A percentile compares a stretch with the other conserved stretches of the same genome.
Evolutionary conservation across 2,329 filamentous ascomycete species (phyloP).

Genomic region (Calonectria honghensis): DNA sequence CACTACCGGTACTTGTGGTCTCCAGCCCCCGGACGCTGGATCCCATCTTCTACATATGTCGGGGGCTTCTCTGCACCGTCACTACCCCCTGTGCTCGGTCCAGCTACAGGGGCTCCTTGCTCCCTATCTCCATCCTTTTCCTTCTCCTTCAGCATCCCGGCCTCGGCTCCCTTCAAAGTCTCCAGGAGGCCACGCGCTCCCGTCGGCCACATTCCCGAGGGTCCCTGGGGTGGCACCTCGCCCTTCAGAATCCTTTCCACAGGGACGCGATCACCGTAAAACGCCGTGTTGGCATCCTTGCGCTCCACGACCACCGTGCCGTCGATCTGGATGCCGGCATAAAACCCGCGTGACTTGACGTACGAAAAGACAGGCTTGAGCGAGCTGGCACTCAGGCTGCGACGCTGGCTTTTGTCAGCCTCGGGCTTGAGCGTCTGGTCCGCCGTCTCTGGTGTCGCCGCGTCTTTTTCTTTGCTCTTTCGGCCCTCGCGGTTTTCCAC

Average conservation of each 20-base stretch:
- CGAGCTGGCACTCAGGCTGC: conserved; percentile 55
- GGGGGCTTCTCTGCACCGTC: conserved; percentile 45
- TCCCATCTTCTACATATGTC: conserved; percentile 52
- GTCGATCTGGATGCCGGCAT: conserved; percentile 90
- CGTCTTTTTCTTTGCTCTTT: conserved; percentile 67
- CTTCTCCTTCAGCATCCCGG: conserved; percentile 51
- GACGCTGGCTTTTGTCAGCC: conserved; percentile 54
- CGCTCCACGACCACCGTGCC: conserved; percentile 91
- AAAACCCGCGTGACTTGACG: conserved; percentile 91
- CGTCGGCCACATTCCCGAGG: conserved; percentile 57
- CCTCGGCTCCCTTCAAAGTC: conserved; percentile 58
- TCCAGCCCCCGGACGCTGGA: conserved; percentile 49
- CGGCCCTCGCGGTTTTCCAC: conserved; percentile 53
- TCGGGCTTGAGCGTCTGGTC: conserved; percentile 54
- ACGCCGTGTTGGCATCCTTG: conserved; percentile 90
- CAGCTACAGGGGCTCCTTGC: conserved; percentile 36
- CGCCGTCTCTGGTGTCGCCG: conserved; percentile 23
- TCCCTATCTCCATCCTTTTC: conserved; percentile 39
- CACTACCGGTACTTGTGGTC: conserved; percentile 53
- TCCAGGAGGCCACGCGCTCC: conserved; percentile 58
- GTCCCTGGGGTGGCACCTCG: conserved; percentile 54
- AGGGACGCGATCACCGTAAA: conserved; percentile 80
- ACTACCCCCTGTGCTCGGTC: conserved; percentile 37
- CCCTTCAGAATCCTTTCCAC: conserved; percentile 70
- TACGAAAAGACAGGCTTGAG: conserved; percentile 76